Evolutionary conservation across 176 grass and related monocot genomes (phyloP).

Genomic region (Oryza officinalis): DNA sequence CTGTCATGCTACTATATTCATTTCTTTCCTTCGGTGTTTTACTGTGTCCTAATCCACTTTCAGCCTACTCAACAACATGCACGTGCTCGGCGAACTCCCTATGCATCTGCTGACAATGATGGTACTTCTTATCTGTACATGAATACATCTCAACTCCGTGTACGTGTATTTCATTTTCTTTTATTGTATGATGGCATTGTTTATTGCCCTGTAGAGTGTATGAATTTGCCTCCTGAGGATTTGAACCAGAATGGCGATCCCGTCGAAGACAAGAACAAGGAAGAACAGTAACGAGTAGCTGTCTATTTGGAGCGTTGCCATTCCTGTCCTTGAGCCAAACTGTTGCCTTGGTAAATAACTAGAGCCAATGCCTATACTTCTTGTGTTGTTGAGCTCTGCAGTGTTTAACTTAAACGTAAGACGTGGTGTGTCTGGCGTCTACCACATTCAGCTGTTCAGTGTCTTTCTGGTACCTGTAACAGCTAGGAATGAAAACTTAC

Average conservation of each 20-base stretch:
- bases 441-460: constrained; percentile 19
- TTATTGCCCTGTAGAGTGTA: constrained; percentile 48
- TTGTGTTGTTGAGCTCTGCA: constrained; percentile 33
- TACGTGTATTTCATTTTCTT: not conserved
- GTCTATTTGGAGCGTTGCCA: not conserved
- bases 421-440: not conserved
- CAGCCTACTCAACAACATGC: constrained; percentile 83
- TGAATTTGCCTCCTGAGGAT: constrained; percentile 62
- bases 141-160: not conserved
- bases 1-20: constrained; percentile 16
- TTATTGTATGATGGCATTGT: not conserved
- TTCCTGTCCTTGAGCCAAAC: constrained; percentile 6
- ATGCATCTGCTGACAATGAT: constrained; percentile 80
- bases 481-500: constrained; percentile 21
- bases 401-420: constrained; percentile 18
- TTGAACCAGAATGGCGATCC: constrained; percentile 40
- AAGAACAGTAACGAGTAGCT: constrained; percentile 13
- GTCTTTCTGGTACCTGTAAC: constrained; percentile 24
- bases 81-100: constrained; percentile 56
- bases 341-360: constrained; percentile 36
- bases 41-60: constrained; percentile 20
- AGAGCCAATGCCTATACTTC: not conserved
- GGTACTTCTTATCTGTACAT: constrained; percentile 37
- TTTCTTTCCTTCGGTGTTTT: constrained; percentile 19
- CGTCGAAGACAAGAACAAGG: constrained; percentile 55